Evolutionary conservation across 108 stramenopile genomes (phyloP), one percentile per base, ranked within the genome.

Genomic region (Hondaea fermentalgiana): DNA sequence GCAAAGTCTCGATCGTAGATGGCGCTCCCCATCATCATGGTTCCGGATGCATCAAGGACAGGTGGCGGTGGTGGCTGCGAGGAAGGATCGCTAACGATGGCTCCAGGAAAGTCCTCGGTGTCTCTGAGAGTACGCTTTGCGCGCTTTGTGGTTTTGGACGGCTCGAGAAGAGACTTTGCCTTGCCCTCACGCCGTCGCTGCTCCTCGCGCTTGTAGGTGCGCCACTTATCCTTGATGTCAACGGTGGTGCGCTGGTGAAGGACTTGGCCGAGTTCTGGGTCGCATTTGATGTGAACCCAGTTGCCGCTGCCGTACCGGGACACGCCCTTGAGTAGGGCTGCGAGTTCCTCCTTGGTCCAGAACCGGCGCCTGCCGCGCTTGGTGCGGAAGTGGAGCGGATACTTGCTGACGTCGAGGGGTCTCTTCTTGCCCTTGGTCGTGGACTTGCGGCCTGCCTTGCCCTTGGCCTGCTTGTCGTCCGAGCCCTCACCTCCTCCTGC

Each of bases 161-260:
- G 64, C 64, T 69, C 64, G 35, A 69, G 12, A 10, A 12, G 10
- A 14, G 14, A 10, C 42, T 69, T 69, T 42, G 64, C 10, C 64
- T 69, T 69, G 25, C 64, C 64, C 25, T 69, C 64, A 12, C 42
- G 64, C 8, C 64, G 25, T 23, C 64, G 64, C 60, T 60, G 25
- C 59, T 88, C 87, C 43, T 59, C 60, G 42, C 28, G 42, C 43
- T 60, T 53, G 51, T 60, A 60, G 35, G 43, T 57, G 17, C 87
- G 58, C 87, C 87, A 88, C 87, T 88, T 88, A 45, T 88, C 87
- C 60, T 88, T 88, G 87, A 59, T 60, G 60, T 88, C 87, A 44
- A 88, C 60, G 58, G 59, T 88, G 29, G 87, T 60, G 14, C 87
- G 42, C 59, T 60, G 43, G 59, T 60, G 58, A 42, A 88, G 87